Evolutionary conservation across 495 filamentous ascomycete species (phyloP), one percentile per base, ranked within the genome.

Genomic region (Choiromyces venosus): DNA sequence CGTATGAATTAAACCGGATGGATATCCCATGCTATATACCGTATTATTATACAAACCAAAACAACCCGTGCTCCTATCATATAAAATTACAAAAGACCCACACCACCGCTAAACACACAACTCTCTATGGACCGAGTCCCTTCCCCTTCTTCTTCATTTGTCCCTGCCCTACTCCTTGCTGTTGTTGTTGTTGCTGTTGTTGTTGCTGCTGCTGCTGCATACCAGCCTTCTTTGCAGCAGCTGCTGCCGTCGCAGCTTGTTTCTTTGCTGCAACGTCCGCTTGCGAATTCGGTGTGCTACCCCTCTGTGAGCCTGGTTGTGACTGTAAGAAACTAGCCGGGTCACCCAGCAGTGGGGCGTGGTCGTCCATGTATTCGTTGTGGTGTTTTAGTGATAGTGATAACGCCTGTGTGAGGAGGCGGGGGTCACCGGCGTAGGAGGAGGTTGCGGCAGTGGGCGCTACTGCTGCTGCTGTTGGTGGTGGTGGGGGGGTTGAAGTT

Each of bases 321-420:
- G 73, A 65, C 29, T 73, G 74, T 36, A 80, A 66, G 39, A 80
- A 80, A 56, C 78, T 79, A 35, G 74, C 78, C 0, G 78, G 78
- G 40, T 80, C 78, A 6, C 78, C 78, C 21, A 80, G 69, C 21
- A 80, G 46, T 35, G 78, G 78, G 21, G 77, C 78, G n/a, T 80
- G 78, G 71, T 97, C 93, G 82, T 99, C 93, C 88, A 95, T 93
- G 82, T 88, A 96, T 69, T 98, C 94, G 66, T 90, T 87, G 39
- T 71, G 64, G 40, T 77, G 65, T 61, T 74, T 70, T 8, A 73
- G 19, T 1, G 56, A 56, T 21, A 77, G 14, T 18, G 42, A 33
- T 1, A 77, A 66, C 4, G 75, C 64, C 33, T 68, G 71, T 0
- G 70, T 37, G 29, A 78, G 76, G 4, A 77, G 75, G 5, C 21